Percentiles rank a stretch among this genome's conserved stretches.
These are phyloP conservation scores for Kwoniella botswanensis DNA, from an alignment of 768 basidiomycete genomes.

Conservation along the genomic window DNA sequence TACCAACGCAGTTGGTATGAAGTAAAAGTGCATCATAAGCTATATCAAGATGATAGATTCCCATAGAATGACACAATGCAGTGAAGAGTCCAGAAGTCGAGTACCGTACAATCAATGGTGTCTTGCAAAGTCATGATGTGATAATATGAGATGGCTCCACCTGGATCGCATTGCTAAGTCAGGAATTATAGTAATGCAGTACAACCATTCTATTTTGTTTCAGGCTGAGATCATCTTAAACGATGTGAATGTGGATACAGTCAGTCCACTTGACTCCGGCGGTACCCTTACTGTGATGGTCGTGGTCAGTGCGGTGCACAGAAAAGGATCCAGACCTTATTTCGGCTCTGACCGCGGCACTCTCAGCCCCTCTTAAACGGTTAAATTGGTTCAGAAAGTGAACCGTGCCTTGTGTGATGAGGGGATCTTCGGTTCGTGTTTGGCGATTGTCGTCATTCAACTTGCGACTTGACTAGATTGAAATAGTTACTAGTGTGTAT, in stretches of 20 bases:
- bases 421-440: not conserved
- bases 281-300: not conserved
- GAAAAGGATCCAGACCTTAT: not conserved
- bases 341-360: conserved; percentile 5
- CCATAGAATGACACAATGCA: not conserved
- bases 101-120: not conserved
- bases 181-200: not conserved
- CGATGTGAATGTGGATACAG: not conserved
- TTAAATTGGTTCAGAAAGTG: not conserved
- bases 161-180: too few species aligned
- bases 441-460: not conserved
- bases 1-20: not conserved
- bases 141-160: not conserved
- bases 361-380: not conserved
- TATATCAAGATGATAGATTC: not conserved
- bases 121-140: not conserved
- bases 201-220: not conserved
- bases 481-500: not conserved
- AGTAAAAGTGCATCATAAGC: not conserved
- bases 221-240: not conserved
- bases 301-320: not conserved
- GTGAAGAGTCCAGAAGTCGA: not conserved
- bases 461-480: not conserved
- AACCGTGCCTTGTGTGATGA: not conserved
- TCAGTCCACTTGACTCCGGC: not conserved